Percentiles rank a stretch among this genome's conserved stretches.
Evolutionary conservation across 441 rosid species (phyloP).

Genomic region (Metrosideros polymorpha): DNA sequence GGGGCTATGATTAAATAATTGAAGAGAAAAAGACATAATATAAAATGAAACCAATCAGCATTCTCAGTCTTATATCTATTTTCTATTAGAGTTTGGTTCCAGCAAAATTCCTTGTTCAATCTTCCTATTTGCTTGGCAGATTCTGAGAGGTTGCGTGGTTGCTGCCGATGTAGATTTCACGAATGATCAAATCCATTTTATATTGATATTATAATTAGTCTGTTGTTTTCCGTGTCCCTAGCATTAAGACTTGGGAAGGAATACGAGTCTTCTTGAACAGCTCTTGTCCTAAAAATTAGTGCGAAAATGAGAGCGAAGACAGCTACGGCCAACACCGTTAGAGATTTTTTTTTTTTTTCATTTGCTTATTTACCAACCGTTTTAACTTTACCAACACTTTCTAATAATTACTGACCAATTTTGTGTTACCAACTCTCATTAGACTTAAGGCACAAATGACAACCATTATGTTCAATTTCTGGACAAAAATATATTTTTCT

Average conservation of each 20-base stretch:
- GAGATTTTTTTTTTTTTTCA: too few species aligned
- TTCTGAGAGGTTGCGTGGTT: not conserved
- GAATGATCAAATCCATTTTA: not conserved
- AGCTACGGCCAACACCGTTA: not conserved
- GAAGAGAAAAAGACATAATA: not conserved
- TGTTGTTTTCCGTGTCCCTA: not conserved
- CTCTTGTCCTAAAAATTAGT: not conserved
- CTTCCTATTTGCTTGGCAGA: constrained; percentile 21
- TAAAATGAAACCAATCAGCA: not conserved
- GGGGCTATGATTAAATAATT: not conserved
- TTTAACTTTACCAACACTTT: too few species aligned
- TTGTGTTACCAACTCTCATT: too few species aligned
- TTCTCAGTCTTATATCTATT: not conserved
- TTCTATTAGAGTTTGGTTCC: constrained; percentile 13
- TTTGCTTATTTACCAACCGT: too few species aligned
- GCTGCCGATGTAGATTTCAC: not conserved
- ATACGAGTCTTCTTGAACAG: not conserved
- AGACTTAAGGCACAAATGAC: too few species aligned
- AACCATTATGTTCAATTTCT: too few species aligned
- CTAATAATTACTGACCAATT: too few species aligned
- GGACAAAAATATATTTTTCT: too few species aligned
- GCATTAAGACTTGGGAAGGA: not conserved
- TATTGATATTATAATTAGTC: not conserved
- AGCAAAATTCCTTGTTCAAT: constrained; percentile 13
- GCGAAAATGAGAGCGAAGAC: not conserved